Conservation (phyloP, 2,329 filamentous ascomycete genomes). For the Monosporascus sp. region DNA sequence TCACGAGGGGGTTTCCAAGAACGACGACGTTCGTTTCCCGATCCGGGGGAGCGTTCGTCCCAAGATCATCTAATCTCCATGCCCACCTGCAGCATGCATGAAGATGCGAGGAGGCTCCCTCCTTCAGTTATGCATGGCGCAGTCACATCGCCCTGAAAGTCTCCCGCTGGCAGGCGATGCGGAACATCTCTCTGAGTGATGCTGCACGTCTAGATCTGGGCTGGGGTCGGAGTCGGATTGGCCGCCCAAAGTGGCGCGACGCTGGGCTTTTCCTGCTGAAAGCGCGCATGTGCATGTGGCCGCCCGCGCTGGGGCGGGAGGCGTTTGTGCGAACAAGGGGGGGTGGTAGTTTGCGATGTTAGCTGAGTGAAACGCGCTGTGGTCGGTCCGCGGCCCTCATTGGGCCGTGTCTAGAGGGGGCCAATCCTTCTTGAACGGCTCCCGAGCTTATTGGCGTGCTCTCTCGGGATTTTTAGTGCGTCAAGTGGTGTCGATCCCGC, state of each 20-base stretch:
- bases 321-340: not conserved
- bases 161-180: not conserved
- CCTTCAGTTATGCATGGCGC: not conserved
- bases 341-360: not conserved
- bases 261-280: not conserved
- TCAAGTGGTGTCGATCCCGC: not conserved
- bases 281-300: not conserved
- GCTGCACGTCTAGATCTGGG: not conserved
- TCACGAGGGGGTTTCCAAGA: too few species aligned
- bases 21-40: too few species aligned
- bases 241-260: not conserved
- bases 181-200: not conserved
- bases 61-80: not conserved
- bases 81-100: not conserved
- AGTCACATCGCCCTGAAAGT: not conserved
- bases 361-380: not conserved
- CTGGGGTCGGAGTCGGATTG: not conserved
- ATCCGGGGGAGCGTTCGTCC: too few species aligned
- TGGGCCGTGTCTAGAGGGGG: not conserved
- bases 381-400: not conserved
- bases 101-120: not conserved
- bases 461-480: not conserved
- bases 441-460: not conserved
- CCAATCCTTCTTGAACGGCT: not conserved
- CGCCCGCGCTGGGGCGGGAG: not conserved